phyloP scores from a whole-genome alignment of 2,329 filamentous ascomycete genomes.

The Hyphodiscus sp. region DNA sequence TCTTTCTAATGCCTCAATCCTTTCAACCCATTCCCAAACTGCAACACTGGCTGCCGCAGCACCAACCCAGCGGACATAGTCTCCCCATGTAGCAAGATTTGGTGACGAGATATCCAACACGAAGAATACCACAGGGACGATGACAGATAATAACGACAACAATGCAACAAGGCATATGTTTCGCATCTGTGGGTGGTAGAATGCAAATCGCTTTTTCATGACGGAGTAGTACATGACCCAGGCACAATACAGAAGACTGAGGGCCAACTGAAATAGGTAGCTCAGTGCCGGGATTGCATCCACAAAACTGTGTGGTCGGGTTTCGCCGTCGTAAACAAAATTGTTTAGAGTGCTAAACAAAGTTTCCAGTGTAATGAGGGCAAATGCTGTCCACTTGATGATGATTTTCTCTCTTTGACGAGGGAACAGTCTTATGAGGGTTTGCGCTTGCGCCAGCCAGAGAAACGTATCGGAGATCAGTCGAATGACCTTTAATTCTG shows the following conservation, averaged over 20 bases:
- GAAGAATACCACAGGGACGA: slow-evolving; percentile 70
- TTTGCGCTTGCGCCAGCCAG: slow-evolving; percentile 97
- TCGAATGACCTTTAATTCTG: slow-evolving; percentile 82
- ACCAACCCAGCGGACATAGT: slow-evolving; percentile 71
- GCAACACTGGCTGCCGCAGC: slow-evolving; percentile 71
- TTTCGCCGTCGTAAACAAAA: slow-evolving; percentile 57
- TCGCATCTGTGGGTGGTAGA: slow-evolving; percentile 65
- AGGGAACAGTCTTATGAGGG: slow-evolving; percentile 88
- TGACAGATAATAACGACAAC: slow-evolving; percentile 56
- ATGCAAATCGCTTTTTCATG: slow-evolving; percentile 64
- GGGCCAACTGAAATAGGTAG: slow-evolving; percentile 65
- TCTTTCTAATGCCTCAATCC: slow-evolving; percentile 54
- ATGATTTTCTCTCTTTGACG: slow-evolving; percentile 96
- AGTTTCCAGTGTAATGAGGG: slow-evolving; percentile 82
- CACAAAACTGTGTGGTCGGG: slow-evolving; percentile 68
- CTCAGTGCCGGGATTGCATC: slow-evolving; percentile 80
- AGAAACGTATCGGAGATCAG: slow-evolving; percentile 94
- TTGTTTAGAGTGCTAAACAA: slow-evolving; percentile 89
- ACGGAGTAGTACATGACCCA: slow-evolving; percentile 71
- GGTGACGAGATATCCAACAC: slow-evolving; percentile 66
- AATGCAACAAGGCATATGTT: slow-evolving; percentile 63
- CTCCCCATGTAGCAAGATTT: slow-evolving; percentile 66
- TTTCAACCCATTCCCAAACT: slow-evolving; percentile 75
- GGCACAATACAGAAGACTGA: slow-evolving; percentile 65
- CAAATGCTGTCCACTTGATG: slow-evolving; percentile 98